phyloP scores from a whole-genome alignment of 768 basidiomycete genomes.

The Rossbeevera mucosa region DNA sequence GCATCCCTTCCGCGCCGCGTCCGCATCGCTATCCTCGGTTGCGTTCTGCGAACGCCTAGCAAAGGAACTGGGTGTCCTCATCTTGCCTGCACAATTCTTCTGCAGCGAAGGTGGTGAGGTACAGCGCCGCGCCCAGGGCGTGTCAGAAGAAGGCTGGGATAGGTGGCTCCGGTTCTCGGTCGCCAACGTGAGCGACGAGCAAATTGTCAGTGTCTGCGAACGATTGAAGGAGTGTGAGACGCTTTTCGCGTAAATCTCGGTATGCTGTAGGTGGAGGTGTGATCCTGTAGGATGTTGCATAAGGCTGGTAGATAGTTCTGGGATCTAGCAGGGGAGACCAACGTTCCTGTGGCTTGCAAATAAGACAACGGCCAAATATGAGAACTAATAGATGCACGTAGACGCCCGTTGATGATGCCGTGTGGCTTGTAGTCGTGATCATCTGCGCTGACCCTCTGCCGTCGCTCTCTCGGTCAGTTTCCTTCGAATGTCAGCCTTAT shows the following conservation, averaged over 20 bases:
- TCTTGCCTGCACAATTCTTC: constrained; percentile 67
- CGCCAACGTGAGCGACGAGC: constrained; percentile 70
- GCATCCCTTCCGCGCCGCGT: constrained; percentile 47
- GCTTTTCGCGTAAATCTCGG: constrained; percentile 32
- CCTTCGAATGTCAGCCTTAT: background rate
- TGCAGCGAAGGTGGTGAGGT: constrained; percentile 12
- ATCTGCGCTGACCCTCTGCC: constrained; percentile 47
- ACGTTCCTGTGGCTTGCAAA: no score
- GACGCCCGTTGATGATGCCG: constrained; percentile 72
- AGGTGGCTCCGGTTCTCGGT: constrained; percentile 77
- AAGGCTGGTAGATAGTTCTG: no score
- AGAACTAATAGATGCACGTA: no score
- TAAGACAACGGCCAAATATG: no score
- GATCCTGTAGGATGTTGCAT: background rate
- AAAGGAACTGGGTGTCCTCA: constrained; percentile 56
- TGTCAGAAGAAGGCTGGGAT: constrained; percentile 39
- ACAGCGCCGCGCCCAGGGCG: constrained; percentile 20
- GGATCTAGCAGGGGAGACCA: no score
- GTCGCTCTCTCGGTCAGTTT: constrained; percentile 61
- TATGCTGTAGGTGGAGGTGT: background rate
- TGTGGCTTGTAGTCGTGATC: constrained; percentile 75
- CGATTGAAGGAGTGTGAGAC: constrained; percentile 40
- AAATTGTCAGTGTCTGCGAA: constrained; percentile 48
- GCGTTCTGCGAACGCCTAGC: constrained; percentile 60
- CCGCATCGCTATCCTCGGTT: constrained; percentile 33